Percentiles rank a stretch among this genome's conserved stretches.
These are phyloP conservation scores for Stylosanthes scabra DNA, from an alignment of 331 rosid genomes.

Conservation along the genomic window DNA sequence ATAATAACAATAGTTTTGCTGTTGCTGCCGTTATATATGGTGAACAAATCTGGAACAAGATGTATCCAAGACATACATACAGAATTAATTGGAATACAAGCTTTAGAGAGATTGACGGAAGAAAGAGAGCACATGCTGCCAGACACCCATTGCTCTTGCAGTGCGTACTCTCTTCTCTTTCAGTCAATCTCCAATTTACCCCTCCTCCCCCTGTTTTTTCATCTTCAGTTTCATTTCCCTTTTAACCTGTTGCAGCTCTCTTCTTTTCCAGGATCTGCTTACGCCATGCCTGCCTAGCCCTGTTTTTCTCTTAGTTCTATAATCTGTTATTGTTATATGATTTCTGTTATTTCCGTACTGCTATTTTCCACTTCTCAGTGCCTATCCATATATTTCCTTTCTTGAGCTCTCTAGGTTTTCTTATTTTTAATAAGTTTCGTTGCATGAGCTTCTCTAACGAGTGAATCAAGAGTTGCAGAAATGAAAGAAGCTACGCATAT, in stretches of 20 bases:
- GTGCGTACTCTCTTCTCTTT: slow-evolving; percentile 20
- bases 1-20: no score
- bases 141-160: not conserved
- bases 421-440: not conserved
- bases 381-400: no score
- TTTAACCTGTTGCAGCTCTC: no score
- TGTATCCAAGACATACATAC: no score
- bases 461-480: not conserved
- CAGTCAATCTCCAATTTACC: slow-evolving; percentile 6
- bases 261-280: not conserved
- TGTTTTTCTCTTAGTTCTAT: not conserved
- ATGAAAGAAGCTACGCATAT: not conserved
- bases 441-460: not conserved
- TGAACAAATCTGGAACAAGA: no score
- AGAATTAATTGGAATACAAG: not conserved
- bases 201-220: not conserved
- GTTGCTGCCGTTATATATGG: no score
- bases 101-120: slow-evolving; percentile 3
- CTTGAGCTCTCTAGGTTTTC: no score
- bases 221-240: no score
- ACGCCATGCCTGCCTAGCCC: not conserved
- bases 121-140: slow-evolving; percentile 29
- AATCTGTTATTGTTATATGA: not conserved
- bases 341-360: no score
- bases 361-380: not conserved